A percentile compares a stretch with the other conserved stretches of the same genome.
Evolutionary conservation across 2,329 filamentous ascomycete species (phyloP).

Genomic region (Allantophomopsis cytisporea): DNA sequence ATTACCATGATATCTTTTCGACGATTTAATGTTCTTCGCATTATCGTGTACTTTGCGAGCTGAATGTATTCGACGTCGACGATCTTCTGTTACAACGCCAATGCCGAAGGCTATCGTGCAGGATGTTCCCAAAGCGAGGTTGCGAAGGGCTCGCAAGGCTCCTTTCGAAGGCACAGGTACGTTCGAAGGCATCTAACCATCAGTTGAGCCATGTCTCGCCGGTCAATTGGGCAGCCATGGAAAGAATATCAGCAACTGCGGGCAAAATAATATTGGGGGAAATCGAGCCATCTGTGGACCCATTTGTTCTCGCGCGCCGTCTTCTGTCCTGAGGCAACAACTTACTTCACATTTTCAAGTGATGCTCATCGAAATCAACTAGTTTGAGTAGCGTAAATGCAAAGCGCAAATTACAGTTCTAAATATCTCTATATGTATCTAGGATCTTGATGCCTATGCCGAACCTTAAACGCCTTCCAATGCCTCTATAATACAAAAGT

Average conservation of each 20-base stretch:
- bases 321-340: too few species aligned
- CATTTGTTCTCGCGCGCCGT: too few species aligned
- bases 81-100: slow-evolving; percentile 37
- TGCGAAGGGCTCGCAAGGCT: slow-evolving; percentile 38
- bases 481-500: background rate
- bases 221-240: too few species aligned
- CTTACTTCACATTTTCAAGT: too few species aligned
- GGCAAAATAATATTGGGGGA: too few species aligned
- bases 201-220: background rate
- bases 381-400: too few species aligned
- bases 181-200: slow-evolving; percentile 13
- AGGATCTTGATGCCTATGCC: background rate
- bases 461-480: slow-evolving; percentile 1
- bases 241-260: too few species aligned
- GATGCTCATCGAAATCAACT: too few species aligned
- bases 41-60: slow-evolving; percentile 36
- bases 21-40: slow-evolving; percentile 33
- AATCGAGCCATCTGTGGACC: too few species aligned
- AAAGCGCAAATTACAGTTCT: too few species aligned
- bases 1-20: slow-evolving; percentile 22
- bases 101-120: slow-evolving; percentile 32
- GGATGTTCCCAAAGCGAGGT: slow-evolving; percentile 40
- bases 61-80: slow-evolving; percentile 37
- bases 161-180: slow-evolving; percentile 39
- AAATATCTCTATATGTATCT: too few species aligned